These are phyloP conservation scores for Exophiala lecanii-corni DNA, from an alignment of 2,329 filamentous ascomycete species.

Conservation along the genomic window DNA sequence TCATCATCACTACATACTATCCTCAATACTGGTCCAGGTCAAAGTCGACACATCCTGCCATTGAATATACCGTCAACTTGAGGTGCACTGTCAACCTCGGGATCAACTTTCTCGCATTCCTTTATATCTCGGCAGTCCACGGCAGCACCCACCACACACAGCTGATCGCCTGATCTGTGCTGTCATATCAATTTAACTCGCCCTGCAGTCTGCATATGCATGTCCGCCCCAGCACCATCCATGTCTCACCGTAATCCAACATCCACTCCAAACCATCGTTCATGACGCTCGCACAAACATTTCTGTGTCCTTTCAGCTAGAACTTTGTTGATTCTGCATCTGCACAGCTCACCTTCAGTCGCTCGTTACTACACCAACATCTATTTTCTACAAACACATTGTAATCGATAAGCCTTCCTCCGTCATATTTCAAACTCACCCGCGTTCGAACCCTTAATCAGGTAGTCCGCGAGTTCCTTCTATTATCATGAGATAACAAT, in stretches of 20 bases:
- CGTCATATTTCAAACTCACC: conserved; percentile 5
- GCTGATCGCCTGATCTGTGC: conserved; percentile 8
- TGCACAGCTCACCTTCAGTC: conserved; percentile 22
- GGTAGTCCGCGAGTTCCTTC: background rate
- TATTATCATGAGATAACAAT: conserved; percentile 22
- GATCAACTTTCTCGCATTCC: too few species aligned
- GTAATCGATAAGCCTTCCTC: conserved; percentile 2
- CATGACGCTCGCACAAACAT: conserved; percentile 10
- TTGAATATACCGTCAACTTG: too few species aligned
- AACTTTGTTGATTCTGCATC: conserved; percentile 17
- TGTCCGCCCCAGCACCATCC: conserved; percentile 13
- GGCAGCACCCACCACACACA: too few species aligned
- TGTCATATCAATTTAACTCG: conserved; percentile 22
- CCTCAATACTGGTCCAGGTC: too few species aligned
- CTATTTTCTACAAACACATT: background rate
- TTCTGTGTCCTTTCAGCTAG: background rate
- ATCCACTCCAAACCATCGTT: conserved; percentile 6
- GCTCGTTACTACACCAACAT: conserved; percentile 17
- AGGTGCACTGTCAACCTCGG: too few species aligned
- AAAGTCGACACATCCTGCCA: too few species aligned
- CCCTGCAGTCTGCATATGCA: conserved; percentile 28
- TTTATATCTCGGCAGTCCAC: too few species aligned
- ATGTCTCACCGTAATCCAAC: conserved; percentile 2
- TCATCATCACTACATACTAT: too few species aligned
- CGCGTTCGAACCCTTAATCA: background rate